Base-by-base conservation (phyloP, 352 stramenopile species). In the Blastocystis sp. region DNA sequence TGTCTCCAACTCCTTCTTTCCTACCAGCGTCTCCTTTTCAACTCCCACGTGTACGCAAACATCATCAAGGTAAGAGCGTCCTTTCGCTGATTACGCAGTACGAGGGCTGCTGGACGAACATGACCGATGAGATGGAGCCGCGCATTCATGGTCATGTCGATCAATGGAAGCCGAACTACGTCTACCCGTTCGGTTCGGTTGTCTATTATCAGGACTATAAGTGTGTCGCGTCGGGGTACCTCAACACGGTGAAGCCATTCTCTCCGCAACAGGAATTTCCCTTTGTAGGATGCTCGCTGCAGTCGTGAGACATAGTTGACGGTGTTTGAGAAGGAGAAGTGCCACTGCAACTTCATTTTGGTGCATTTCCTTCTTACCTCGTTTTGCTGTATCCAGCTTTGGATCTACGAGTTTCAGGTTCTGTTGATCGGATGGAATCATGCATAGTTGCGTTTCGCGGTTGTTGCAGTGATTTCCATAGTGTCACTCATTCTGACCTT, bases 401-500 rank as follows among this genome's bases (percentile, higher is more conserved):
- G 54, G 14, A 40, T 64, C 18, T 24, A 81, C 29, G 44, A 48
- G 27, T 81, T 64, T 40, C 69, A 81, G 51, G 69, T 81, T n/a
- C 18, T 44, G 11, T 65, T 29, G 7, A 27, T 21, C 27, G 3
- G 21, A 0, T 21, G 1, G 8, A 38, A 11, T 64, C 16, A 64
- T 44, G 32, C 9, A 1, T 81, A 81, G 69, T 57, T 81, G 34
- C 69, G 69, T 32, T 81, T 63, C 53, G 69, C 69, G 9, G 69
- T 81, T 29, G 44, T 81, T 51, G 53, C 49, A 8, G 49, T 81
- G 16, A 57, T 81, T 27, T 63, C 69, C 24, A 40, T 81, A 32
- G 56, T 81, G 1, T 81, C 69, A n/a, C 48, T 81, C 21, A 81
- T 81, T 65, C 44, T 81, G 63, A 81, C 48, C 9, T 81, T 81